These are phyloP conservation scores for Salix caprea DNA, from an alignment of 345 rosid genomes.

Conservation along the genomic window DNA sequence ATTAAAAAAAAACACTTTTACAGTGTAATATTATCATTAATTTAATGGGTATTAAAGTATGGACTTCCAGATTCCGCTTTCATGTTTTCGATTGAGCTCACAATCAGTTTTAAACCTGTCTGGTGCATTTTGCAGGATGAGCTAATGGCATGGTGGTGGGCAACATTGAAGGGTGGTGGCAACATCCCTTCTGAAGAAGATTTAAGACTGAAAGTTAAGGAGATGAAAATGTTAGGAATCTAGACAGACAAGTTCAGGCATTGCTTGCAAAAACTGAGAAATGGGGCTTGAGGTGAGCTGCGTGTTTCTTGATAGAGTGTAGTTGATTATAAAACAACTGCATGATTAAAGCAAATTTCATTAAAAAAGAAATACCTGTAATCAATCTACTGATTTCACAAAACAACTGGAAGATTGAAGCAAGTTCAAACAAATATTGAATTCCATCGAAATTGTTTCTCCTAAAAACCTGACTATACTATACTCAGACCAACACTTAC, in stretches of 20 bases:
- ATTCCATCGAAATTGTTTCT: background rate
- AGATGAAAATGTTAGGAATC: conserved; percentile 55
- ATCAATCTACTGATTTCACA: background rate
- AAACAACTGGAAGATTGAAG: background rate
- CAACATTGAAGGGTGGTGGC: conserved; percentile 25
- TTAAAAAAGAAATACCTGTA: background rate
- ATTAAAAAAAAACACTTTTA: no score
- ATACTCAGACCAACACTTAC: background rate
- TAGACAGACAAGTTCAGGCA: conserved; percentile 7
- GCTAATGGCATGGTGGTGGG: conserved; percentile 73
- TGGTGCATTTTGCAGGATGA: conserved; percentile 51
- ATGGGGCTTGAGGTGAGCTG: background rate
- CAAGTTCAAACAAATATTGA: background rate
- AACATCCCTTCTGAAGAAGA: conserved; percentile 53
- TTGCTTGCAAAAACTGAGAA: background rate
- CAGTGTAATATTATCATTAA: background rate
- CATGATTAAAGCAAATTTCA: no score
- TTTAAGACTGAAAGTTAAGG: conserved; percentile 44
- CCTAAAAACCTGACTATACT: background rate
- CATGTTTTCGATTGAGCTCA: background rate
- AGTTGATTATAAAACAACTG: no score
- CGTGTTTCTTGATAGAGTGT: no score
- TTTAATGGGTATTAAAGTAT: background rate
- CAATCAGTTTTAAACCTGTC: background rate
- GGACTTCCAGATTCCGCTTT: background rate